Evolutionary conservation across 2,329 filamentous ascomycete species (phyloP).

Genomic region (Verticillium nonalfalfae): DNA sequence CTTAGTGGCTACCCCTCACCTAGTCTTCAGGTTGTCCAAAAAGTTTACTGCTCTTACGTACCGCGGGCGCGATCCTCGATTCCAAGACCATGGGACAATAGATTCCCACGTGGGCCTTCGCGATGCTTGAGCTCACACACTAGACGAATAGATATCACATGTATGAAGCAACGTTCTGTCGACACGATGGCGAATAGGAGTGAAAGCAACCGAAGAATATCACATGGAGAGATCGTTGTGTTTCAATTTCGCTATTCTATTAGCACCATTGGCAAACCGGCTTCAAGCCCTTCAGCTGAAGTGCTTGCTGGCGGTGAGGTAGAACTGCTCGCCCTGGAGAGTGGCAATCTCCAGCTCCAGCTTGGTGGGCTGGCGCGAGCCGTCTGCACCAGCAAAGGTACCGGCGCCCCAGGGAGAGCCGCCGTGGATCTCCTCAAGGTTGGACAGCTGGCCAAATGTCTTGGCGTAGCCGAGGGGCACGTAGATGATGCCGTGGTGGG

Average conservation of each 20-base stretch:
- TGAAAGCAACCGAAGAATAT: too few relatives aligned
- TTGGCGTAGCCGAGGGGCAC: conserved; percentile 93
- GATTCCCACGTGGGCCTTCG: too few relatives aligned
- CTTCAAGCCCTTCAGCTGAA: conserved; percentile 52
- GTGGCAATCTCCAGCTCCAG: conserved; percentile 75
- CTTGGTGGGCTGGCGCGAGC: conserved; percentile 71
- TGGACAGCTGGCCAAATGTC: conserved; percentile 61
- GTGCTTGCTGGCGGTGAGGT: conserved; percentile 64
- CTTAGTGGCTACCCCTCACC: not conserved
- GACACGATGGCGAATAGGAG: too few relatives aligned
- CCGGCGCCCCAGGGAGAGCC: conserved; percentile 91
- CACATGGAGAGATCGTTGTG: not conserved
- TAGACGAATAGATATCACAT: too few relatives aligned
- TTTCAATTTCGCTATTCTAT: not conserved
- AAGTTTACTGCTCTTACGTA: too few relatives aligned
- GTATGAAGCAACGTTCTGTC: too few relatives aligned
- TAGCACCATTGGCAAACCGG: not conserved
- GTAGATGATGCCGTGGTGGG: conserved; percentile 93
- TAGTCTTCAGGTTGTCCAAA: not conserved
- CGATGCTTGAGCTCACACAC: too few relatives aligned
- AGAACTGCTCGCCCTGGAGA: conserved; percentile 82
- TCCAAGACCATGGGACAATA: too few relatives aligned
- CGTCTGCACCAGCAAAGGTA: conserved; percentile 74
- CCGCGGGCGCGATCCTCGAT: too few relatives aligned
- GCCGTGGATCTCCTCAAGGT: conserved; percentile 75